Evolutionary conservation across 2,329 filamentous ascomycete genomes (phyloP).

Genomic region (Zymoseptoria pseudotritici): DNA sequence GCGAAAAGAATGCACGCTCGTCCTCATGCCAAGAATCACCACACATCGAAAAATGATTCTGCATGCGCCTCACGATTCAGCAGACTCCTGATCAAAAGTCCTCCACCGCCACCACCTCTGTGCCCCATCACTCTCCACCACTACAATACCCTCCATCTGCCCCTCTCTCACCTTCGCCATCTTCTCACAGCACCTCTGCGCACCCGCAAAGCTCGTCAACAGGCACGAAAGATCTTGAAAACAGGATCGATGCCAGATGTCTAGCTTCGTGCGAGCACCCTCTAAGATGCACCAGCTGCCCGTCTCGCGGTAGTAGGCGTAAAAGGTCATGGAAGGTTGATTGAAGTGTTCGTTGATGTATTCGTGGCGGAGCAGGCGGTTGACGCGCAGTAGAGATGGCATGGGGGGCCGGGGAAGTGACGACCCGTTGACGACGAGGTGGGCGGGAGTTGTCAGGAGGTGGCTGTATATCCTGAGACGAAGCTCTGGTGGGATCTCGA

Average conservation of each 20-base stretch:
- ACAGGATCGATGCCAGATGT: slow-evolving; percentile 3
- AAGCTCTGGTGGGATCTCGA: not conserved
- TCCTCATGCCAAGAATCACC: not conserved
- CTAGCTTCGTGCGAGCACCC: slow-evolving; percentile 5
- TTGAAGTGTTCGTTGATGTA: slow-evolving; percentile 11
- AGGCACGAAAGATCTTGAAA: slow-evolving; percentile 7
- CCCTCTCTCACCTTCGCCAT: not conserved
- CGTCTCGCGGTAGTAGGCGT: slow-evolving; percentile 9
- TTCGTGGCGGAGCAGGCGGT: slow-evolving; percentile 6
- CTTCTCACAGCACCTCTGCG: slow-evolving; percentile 10
- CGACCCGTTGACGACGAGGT: not conserved
- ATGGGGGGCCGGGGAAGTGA: not conserved
- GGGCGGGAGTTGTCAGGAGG: not conserved
- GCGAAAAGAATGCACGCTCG: not conserved
- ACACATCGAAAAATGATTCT: not conserved
- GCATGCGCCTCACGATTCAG: not conserved
- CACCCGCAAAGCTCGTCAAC: slow-evolving; percentile 11
- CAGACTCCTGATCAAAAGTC: not conserved
- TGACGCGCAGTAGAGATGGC: slow-evolving; percentile 5
- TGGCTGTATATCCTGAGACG: not conserved
- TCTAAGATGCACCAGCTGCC: slow-evolving; percentile 5
- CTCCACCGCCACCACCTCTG: not conserved
- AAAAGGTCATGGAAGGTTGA: slow-evolving; percentile 5
- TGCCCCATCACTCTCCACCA: not conserved
- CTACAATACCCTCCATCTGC: not conserved